Conservation (phyloP, 2,329 filamentous ascomycete genomes). For the Monascus ruber region DNA sequence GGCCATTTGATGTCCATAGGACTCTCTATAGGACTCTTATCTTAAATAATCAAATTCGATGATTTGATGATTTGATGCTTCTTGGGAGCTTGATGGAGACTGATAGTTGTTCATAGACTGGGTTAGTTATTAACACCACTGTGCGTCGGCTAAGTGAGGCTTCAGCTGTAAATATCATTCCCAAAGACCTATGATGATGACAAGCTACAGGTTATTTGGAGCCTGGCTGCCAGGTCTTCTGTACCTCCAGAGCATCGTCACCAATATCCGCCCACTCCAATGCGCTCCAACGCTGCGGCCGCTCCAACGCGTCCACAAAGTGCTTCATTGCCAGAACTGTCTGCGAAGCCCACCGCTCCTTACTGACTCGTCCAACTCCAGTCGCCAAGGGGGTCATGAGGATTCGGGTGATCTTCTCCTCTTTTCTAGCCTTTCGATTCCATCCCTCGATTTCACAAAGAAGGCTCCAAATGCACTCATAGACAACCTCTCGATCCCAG, state of each 20-base stretch:
- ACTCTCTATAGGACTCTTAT: too few relatives aligned
- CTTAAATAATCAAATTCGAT: too few relatives aligned
- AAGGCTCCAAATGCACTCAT: conserved; percentile 44
- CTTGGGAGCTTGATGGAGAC: too few relatives aligned
- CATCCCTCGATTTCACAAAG: conserved; percentile 39
- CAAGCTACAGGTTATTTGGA: too few relatives aligned
- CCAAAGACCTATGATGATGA: too few relatives aligned
- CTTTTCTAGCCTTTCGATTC: conserved; percentile 22
- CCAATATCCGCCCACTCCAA: conserved; percentile 27
- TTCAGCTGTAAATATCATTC: too few relatives aligned
- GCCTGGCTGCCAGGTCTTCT: conserved; percentile 11
- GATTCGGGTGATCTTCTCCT: conserved; percentile 29
- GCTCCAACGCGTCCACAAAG: conserved; percentile 37
- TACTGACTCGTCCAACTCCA: conserved; percentile 36
- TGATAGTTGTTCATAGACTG: too few relatives aligned
- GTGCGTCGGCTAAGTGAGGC: too few relatives aligned
- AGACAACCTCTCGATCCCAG: conserved; percentile 45
- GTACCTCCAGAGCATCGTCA: conserved; percentile 15
- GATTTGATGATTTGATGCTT: too few relatives aligned
- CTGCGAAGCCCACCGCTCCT: conserved; percentile 41
- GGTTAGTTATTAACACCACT: too few relatives aligned
- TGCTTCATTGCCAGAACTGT: conserved; percentile 42
- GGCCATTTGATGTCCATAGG: too few relatives aligned
- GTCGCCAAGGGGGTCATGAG: conserved; percentile 45
- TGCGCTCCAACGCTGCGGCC: conserved; percentile 32